A percentile compares a stretch with the other conserved stretches of the same genome.
Conservation (phyloP, 2,329 filamentous ascomycete species). For the Ascosphaera aggregata region DNA sequence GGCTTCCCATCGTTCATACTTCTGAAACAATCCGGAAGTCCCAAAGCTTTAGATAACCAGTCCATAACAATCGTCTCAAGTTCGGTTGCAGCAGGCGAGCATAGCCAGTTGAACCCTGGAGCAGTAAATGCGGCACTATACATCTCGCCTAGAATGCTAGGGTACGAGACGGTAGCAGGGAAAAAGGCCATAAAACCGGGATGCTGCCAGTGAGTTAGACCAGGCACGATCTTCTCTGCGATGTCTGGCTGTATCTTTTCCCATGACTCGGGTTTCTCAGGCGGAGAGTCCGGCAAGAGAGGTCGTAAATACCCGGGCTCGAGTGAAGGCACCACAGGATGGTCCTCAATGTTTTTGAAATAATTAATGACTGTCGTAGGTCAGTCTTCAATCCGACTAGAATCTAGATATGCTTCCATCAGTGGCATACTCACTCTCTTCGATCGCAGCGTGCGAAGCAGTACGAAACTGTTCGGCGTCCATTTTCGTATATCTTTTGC, state of each 20-base stretch:
- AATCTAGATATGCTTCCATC: not conserved
- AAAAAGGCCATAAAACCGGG: constrained; percentile 96
- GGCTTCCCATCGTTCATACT: constrained; percentile 34
- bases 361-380: constrained; percentile 46
- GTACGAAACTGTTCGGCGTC: constrained; percentile 54
- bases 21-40: constrained; percentile 47
- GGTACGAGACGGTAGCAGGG: constrained; percentile 59
- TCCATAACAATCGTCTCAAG: constrained; percentile 83
- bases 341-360: constrained; percentile 48
- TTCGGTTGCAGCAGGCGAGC: constrained; percentile 76
- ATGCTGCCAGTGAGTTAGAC: constrained; percentile 83
- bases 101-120: constrained; percentile 94
- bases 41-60: constrained; percentile 61
- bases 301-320: constrained; percentile 67
- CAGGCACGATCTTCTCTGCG: constrained; percentile 67
- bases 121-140: constrained; percentile 76
- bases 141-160: constrained; percentile 72
- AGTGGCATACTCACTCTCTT: constrained; percentile 41
- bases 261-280: constrained; percentile 47
- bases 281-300: constrained; percentile 48
- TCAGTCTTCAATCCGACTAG: not conserved
- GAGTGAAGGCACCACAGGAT: constrained; percentile 53
- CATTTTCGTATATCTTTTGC: constrained; percentile 28
- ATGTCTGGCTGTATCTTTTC: constrained; percentile 60
- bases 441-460: constrained; percentile 54